Conservation (phyloP, 345 rosid genomes). For the Eutrema heterophyllum region DNA sequence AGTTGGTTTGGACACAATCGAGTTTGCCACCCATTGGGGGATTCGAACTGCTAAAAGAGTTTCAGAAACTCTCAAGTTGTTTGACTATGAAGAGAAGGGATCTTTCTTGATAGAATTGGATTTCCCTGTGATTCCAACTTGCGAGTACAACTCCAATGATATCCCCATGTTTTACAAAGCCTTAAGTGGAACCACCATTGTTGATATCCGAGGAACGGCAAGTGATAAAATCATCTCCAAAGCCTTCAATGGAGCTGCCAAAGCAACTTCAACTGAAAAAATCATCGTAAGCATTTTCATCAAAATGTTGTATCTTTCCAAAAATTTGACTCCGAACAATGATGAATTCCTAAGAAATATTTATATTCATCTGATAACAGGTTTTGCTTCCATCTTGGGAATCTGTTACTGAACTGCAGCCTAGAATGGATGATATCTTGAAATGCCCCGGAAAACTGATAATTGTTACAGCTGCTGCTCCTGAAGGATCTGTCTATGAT, state of each 20-base stretch:
- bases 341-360: too few species aligned
- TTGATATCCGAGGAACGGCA: conserved; percentile 45
- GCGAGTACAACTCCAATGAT: neutral
- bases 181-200: conserved; percentile 28
- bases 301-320: too few species aligned
- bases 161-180: conserved; percentile 13
- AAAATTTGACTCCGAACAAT: too few species aligned
- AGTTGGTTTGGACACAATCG: conserved; percentile 36
- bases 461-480: conserved; percentile 43
- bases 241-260: conserved; percentile 39
- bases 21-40: conserved; percentile 58
- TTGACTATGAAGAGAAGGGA: neutral
- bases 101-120: conserved; percentile 45
- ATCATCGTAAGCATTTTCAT: conserved; percentile 35
- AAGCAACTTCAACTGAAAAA: conserved; percentile 34
- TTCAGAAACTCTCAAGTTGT: neutral
- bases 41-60: conserved; percentile 55
- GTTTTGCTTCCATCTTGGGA: conserved; percentile 59
- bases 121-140: conserved; percentile 38
- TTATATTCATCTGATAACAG: conserved; percentile 24
- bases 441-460: conserved; percentile 52
- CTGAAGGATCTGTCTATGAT: conserved; percentile 30
- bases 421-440: conserved; percentile 41
- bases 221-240: conserved; percentile 7
- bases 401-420: conserved; percentile 44